These are phyloP conservation scores for Ceratocystis harringtonii DNA, from an alignment of 2,329 filamentous ascomycete species.

Conservation along the genomic window DNA sequence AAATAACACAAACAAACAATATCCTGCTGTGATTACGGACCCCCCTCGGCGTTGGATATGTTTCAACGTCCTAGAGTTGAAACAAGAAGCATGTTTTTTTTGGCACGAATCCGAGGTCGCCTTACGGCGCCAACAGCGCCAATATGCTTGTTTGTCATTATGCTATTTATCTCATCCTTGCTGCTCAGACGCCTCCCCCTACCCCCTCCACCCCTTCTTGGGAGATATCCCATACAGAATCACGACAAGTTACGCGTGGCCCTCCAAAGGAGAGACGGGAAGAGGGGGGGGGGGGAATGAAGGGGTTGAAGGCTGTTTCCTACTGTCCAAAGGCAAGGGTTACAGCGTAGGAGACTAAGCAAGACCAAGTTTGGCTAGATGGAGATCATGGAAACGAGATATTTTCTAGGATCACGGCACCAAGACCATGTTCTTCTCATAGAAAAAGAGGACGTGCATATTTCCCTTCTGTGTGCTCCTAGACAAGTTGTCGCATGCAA, in stretches of 20 bases:
- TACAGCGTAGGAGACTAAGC: no score
- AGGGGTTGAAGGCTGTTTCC: not conserved
- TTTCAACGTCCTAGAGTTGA: no score
- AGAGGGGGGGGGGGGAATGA: not conserved
- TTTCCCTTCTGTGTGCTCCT: not conserved
- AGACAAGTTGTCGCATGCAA: not conserved
- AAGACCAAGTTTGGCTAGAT: no score
- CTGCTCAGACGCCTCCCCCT: not conserved
- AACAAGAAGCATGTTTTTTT: not conserved
- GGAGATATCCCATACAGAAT: not conserved
- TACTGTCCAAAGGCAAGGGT: no score
- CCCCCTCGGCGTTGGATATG: no score
- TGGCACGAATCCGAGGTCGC: no score
- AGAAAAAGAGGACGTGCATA: not conserved
- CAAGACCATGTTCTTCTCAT: not conserved
- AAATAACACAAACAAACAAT: no score
- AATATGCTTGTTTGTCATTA: no score
- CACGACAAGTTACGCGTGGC: conserved; percentile 4
- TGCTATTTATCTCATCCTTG: not conserved
- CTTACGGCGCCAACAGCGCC: no score
- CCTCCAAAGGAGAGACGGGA: not conserved
- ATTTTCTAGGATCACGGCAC: not conserved
- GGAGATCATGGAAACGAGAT: not conserved
- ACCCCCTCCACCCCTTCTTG: no score
- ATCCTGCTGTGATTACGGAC: not conserved